These are phyloP conservation scores for Kodamaea laetipori DNA, from an alignment of 805 yeast genomes.

Conservation along the genomic window DNA sequence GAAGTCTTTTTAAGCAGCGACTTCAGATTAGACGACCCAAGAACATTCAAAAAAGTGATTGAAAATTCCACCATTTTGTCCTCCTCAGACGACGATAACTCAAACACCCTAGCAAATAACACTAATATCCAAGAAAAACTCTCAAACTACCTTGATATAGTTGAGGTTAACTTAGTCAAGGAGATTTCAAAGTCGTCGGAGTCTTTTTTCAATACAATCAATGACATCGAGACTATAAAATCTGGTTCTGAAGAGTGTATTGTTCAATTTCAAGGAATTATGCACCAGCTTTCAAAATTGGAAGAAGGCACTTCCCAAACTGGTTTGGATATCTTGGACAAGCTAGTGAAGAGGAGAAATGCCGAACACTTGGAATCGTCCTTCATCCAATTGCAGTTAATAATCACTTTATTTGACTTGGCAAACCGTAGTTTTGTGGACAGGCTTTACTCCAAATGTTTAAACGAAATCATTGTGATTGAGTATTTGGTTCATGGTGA, in stretches of 20 bases:
- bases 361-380: conserved; percentile 65
- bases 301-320: conserved; percentile 51
- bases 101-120: conserved; percentile 46
- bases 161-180: conserved; percentile 75
- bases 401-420: conserved; percentile 26
- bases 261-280: conserved; percentile 47
- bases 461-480: conserved; percentile 57
- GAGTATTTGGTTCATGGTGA: conserved; percentile 61
- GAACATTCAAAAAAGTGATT: conserved; percentile 74
- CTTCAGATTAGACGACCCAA: conserved; percentile 85
- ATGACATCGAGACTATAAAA: conserved; percentile 69
- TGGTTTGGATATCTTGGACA: conserved; percentile 53
- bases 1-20: conserved; percentile 62
- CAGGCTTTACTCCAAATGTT: conserved; percentile 53
- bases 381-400: conserved; percentile 52
- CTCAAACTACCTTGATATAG: conserved; percentile 79
- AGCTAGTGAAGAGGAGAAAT: conserved; percentile 56
- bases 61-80: conserved; percentile 54
- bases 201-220: conserved; percentile 81
- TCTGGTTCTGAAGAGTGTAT: conserved; percentile 55
- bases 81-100: conserved; percentile 25
- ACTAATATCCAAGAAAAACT: conserved; percentile 71
- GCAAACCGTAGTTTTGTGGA: conserved; percentile 46
- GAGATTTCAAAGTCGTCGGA: conserved; percentile 85
- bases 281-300: conserved; percentile 44